Evolutionary conservation across 768 basidiomycete genomes (phyloP).

Genomic region (Neoboletus magnificus): DNA sequence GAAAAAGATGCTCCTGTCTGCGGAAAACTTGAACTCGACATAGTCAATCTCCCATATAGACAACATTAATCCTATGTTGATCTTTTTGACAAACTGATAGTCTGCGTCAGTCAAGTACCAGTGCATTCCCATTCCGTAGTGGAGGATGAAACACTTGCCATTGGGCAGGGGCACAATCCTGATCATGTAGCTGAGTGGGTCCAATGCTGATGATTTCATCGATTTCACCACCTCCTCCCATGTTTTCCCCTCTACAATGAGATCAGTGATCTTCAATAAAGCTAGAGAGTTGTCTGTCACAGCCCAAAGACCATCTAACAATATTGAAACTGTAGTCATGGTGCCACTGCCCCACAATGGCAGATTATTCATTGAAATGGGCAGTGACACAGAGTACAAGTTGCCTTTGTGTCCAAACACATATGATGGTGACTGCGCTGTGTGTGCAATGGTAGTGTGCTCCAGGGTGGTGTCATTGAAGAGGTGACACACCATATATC

Average conservation of each 20-base stretch:
- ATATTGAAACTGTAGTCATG: constrained; percentile 11
- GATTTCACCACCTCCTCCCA: neutral
- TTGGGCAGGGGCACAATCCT: neutral
- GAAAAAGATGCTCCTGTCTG: neutral
- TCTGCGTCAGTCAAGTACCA: constrained; percentile 3
- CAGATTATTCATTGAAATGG: neutral
- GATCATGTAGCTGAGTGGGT: neutral
- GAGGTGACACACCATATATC: neutral
- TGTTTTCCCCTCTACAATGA: neutral
- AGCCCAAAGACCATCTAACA: constrained; percentile 17
- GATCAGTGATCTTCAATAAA: constrained; percentile 9
- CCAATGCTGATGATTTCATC: neutral
- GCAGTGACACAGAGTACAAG: neutral
- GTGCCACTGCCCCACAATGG: neutral
- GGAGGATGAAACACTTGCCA: constrained; percentile 5
- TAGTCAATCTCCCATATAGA: neutral
- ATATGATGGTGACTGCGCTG: constrained; percentile 5
- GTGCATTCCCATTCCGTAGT: neutral
- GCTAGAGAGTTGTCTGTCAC: constrained; percentile 8
- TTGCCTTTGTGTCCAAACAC: neutral
- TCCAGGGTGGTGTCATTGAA: neutral
- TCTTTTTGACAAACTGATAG: constrained; percentile 1
- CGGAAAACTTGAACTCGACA: constrained; percentile 2
- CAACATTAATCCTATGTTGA: constrained; percentile 2
- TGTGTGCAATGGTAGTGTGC: neutral